A percentile compares a stretch with the other conserved stretches of the same genome.
phyloP scores from a whole-genome alignment of 139 green algal species.

The Asterochloris erici region DNA sequence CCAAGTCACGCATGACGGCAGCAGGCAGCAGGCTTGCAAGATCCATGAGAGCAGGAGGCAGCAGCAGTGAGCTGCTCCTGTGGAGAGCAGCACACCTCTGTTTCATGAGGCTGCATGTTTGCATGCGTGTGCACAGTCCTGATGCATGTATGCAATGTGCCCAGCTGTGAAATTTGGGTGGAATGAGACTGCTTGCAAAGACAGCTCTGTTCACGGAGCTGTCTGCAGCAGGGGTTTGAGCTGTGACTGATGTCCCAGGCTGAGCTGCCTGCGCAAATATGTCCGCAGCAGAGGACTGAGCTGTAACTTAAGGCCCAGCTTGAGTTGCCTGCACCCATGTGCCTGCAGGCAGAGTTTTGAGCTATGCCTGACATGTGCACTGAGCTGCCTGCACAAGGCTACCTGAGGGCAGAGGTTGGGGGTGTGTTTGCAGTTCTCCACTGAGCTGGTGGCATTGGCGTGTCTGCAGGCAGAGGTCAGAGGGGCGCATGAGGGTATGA shows the following conservation, averaged over 20 bases:
- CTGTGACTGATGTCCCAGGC: too few species aligned
- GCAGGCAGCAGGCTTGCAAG: neutral
- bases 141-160: neutral
- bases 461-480: conserved; percentile 46
- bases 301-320: neutral
- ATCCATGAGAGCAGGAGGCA: neutral
- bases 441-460: neutral
- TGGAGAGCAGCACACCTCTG: neutral
- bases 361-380: neutral
- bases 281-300: neutral
- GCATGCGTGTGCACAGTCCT: neutral
- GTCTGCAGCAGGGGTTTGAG: too few species aligned
- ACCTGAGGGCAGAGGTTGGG: neutral
- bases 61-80: neutral
- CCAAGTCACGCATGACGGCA: neutral
- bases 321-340: neutral
- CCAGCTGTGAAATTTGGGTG: neutral
- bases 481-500: conserved; percentile 60
- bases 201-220: too few species aligned
- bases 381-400: neutral
- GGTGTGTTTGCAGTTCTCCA: neutral
- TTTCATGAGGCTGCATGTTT: neutral
- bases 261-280: too few species aligned
- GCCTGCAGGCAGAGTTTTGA: neutral
- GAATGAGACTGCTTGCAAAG: too few species aligned